phyloP scores from a whole-genome alignment of 2,329 filamentous ascomycete species.

The Phaeosphaeria sp. region DNA sequence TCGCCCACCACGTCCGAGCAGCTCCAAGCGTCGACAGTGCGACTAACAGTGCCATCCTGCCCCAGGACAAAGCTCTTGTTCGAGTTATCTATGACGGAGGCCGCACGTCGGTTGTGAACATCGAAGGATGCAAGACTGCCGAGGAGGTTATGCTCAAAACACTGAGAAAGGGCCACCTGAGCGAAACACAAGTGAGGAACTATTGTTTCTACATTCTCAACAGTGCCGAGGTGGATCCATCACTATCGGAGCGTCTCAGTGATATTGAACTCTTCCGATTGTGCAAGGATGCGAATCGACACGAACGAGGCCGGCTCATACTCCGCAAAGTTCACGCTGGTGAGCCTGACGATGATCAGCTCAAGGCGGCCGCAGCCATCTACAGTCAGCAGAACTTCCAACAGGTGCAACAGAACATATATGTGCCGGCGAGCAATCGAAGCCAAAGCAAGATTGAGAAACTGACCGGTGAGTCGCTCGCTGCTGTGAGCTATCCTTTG shows the following conservation, averaged over 20 bases:
- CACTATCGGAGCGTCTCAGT: conserved; percentile 79
- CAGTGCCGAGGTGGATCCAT: conserved; percentile 81
- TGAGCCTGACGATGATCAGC: conserved; percentile 84
- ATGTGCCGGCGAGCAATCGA: conserved; percentile 70
- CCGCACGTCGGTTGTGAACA: conserved; percentile 91
- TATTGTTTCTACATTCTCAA: conserved; percentile 97
- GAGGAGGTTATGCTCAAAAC: conserved; percentile 94
- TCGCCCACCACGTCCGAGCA: conserved; percentile 75
- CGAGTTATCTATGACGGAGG: conserved; percentile 92
- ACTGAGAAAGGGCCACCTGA: conserved; percentile 83
- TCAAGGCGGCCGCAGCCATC: conserved; percentile 86
- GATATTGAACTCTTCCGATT: conserved; percentile 91
- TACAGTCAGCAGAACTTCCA: conserved; percentile 81
- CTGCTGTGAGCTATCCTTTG: conserved; percentile 83
- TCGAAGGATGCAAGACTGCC: conserved; percentile 86
- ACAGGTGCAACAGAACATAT: conserved; percentile 65
- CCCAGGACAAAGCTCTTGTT: conserved; percentile 86
- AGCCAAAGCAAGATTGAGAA: conserved; percentile 90
- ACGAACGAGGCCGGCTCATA: conserved; percentile 89
- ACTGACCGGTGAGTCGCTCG: conserved; percentile 85
- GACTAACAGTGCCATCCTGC: conserved; percentile 76
- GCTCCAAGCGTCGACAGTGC: conserved; percentile 86
- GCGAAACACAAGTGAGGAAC: conserved; percentile 89
- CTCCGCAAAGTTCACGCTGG: conserved; percentile 90
- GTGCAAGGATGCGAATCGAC: conserved; percentile 82